Evolutionary conservation across 73 alveolate genomes (phyloP), one percentile per base, ranked within the genome.

Genomic region (Durusdinium trenchii): DNA sequence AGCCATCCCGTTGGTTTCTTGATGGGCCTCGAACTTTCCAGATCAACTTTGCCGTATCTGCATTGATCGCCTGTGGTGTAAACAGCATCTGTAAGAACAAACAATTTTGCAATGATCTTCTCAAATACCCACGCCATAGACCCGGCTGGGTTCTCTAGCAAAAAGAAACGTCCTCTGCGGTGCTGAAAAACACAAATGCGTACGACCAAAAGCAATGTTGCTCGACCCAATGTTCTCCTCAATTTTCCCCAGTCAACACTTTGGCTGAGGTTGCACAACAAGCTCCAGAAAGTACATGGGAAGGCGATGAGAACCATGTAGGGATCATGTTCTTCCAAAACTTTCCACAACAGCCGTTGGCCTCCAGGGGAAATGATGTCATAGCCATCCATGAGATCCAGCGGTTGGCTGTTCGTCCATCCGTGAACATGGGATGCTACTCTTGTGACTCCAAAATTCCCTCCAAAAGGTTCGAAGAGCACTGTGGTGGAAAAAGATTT

Each of bases 371-470:
- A 23, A 26, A 87, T 18, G 16, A 87, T 32, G 71, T 87, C 96
- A 45, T 42, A 60, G 12, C 96, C 96, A 47, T 87, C 96, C 3
- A 87, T 48, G 9, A 60, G 36, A 28, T 60, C 71, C 18, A 87
- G 46, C 20, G 96, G 96, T 40, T 87, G 96, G 7, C 69, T 42
- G 76, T 42, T n/a, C 26, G 96, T 87, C 96, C 96, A 89, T 1
- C 96, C 96, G 2, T 43, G 45, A 40, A 45, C 86, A 32, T 40
- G 5, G 6, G 96, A 10, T 0, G 96, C 96, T 5, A 35, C 14
- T 2, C 85, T 7, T 0, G 83, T 38, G 0, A 83, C 30, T 35
- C 51, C n/a, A 0, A 42, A 28, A 42, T 69, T 45, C 18, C 96
- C 75, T 28, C 42, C 84, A 3, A 45, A 42, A 3, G 96, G 96